Evolutionary conservation across 805 yeast species (phyloP), one percentile per base, ranked within the genome.

Genomic region (Candida koratica): DNA sequence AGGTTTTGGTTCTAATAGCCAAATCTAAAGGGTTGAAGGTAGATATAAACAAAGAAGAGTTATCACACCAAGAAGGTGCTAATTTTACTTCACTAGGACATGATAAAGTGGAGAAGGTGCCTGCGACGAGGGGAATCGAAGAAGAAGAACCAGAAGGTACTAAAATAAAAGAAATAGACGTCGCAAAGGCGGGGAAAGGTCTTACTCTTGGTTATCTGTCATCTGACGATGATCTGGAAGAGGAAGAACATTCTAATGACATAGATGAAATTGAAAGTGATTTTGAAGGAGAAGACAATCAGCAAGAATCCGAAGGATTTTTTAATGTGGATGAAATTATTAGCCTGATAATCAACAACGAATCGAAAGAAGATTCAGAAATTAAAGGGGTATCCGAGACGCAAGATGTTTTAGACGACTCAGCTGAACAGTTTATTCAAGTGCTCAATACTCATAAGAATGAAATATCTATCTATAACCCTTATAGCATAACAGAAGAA

Each of bases 401-500:
- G n/a, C n/a, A n/a, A n/a, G n/a, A n/a, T n/a, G n/a, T n/a, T n/a
- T n/a, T n/a, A n/a, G n/a, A n/a, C n/a, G n/a, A n/a, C n/a, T n/a
- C n/a, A n/a, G n/a, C 17, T 17, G 17, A 24, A 13, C 52, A 49
- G 5, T 65, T 65, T 44, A 38, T 39, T 5, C 28, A 19, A 1
- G 47, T 66, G 10, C 47, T 67, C 5, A 57, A 64, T 23, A 30
- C 28, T 13, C 48, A 48, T 34, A 38, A 48, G 31, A 36, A 47
- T 13, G 38, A 41, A 20, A 59, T 66, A 13, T 58, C 66, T 5
- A 25, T 50, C 14, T 63, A 52, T 44, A 63, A 64, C 27, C 58
- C 68, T 4, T 67, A 71, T 67, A 51, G 48, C 33, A 33, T 67
- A 17, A 53, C 64, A 0, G 67, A 64, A 39, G 71, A 64, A 32